phyloP scores from a whole-genome alignment of 2,329 filamentous ascomycete species.

The Colletotrichum theobromicola region DNA sequence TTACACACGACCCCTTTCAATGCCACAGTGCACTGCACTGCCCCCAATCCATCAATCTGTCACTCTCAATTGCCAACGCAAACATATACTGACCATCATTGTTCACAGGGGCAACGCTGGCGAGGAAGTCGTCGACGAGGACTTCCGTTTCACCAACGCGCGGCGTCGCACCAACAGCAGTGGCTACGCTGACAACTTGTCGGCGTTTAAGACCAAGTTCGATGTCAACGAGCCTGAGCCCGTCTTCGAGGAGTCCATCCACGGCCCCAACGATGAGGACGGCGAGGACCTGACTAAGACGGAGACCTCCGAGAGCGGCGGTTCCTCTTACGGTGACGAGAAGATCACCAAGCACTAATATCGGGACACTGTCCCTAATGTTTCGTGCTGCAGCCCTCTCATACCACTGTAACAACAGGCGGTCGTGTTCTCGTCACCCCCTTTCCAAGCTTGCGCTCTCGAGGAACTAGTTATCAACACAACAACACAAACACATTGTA shows the following conservation, averaged over 20 bases:
- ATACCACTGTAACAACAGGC: not conserved
- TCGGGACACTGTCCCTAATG: not conserved
- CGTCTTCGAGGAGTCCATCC: slow-evolving; percentile 86
- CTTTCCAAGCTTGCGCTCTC: not conserved
- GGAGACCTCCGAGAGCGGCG: slow-evolving; percentile 64
- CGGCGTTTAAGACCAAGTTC: slow-evolving; percentile 95
- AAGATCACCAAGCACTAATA: slow-evolving; percentile 30
- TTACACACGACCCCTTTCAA: not conserved
- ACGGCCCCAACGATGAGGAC: slow-evolving; percentile 66
- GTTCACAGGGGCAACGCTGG: slow-evolving; percentile 78
- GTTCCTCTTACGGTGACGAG: slow-evolving; percentile 60
- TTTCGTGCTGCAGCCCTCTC: slow-evolving; percentile 1
- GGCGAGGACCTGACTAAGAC: slow-evolving; percentile 60
- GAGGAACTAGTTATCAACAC: not conserved
- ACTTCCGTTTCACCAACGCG: slow-evolving; percentile 83
- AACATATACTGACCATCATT: slow-evolving; percentile 6
- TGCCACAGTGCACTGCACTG: not conserved
- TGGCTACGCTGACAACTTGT: slow-evolving; percentile 70
- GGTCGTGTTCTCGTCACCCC: not conserved
- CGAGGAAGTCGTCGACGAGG: slow-evolving; percentile 82
- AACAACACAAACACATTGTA: not conserved
- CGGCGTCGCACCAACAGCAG: slow-evolving; percentile 94
- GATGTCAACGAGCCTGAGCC: slow-evolving; percentile 89
- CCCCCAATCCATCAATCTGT: not conserved
- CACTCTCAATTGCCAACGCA: not conserved